These are phyloP conservation scores for Buxus sempervirens DNA, from an alignment of 164 flowering plant genomes.

Conservation along the genomic window DNA sequence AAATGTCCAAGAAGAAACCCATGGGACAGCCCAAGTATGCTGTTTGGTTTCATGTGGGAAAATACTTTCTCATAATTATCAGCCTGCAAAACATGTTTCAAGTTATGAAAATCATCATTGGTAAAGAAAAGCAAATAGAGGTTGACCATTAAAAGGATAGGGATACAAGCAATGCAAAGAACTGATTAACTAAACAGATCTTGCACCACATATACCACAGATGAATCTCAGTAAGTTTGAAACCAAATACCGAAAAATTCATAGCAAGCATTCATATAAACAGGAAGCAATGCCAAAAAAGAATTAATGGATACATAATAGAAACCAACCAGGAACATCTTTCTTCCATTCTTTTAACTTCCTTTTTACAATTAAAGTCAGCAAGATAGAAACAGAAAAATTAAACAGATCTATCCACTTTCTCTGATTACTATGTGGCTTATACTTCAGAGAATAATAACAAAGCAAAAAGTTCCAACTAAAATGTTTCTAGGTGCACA, in stretches of 20 bases:
- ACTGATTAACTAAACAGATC: neutral
- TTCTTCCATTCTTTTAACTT: too few species aligned
- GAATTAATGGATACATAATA: too few species aligned
- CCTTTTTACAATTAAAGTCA: too few species aligned
- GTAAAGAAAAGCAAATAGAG: neutral
- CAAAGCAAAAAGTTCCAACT: neutral
- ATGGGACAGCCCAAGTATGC: constrained; percentile 78
- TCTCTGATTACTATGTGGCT: neutral
- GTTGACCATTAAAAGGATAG: neutral
- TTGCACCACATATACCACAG: neutral
- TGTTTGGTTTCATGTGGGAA: constrained; percentile 77
- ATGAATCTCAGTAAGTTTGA: neutral
- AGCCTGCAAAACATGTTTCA: constrained; percentile 38
- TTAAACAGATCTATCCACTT: too few species aligned
- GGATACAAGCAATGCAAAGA: neutral
- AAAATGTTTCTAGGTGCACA: neutral
- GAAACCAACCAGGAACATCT: too few species aligned
- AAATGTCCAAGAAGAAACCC: constrained; percentile 78
- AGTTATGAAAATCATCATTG: neutral
- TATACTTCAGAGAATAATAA: neutral
- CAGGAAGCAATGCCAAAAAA: neutral
- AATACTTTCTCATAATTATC: constrained; percentile 69
- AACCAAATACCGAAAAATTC: neutral
- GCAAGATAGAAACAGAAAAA: too few species aligned
- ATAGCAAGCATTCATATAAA: neutral